These are phyloP conservation scores for Aspergillus chevalieri DNA, from an alignment of 2,329 filamentous ascomycete species.

Conservation along the genomic window DNA sequence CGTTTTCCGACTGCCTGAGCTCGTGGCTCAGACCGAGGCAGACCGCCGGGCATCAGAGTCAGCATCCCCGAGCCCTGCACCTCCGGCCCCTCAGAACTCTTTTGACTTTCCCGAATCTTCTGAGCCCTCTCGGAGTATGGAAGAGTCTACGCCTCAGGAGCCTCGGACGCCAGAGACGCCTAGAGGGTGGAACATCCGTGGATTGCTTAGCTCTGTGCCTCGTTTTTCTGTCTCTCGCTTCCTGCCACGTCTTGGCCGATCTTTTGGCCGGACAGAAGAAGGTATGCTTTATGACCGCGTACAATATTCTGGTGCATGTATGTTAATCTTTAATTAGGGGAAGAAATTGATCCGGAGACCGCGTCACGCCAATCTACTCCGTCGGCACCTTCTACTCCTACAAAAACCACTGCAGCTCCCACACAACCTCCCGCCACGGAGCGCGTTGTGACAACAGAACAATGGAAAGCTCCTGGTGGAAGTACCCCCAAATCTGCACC, in stretches of 20 bases:
- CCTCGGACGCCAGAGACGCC: conserved; percentile 19
- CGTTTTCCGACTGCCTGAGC: conserved; percentile 26
- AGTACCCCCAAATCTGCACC: not conserved
- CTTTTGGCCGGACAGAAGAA: conserved; percentile 9
- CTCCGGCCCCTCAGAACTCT: conserved; percentile 6
- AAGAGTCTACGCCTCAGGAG: conserved; percentile 3
- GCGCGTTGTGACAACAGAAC: too few relatives aligned
- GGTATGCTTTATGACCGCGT: conserved; percentile 7
- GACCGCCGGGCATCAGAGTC: conserved; percentile 15
- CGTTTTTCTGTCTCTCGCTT: conserved; percentile 23
- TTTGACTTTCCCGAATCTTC: conserved; percentile 3
- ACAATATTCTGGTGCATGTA: not conserved
- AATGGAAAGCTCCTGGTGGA: not conserved
- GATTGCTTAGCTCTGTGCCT: conserved; percentile 26
- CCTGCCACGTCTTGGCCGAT: conserved; percentile 15
- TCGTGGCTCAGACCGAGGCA: conserved; percentile 25
- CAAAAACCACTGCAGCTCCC: too few relatives aligned
- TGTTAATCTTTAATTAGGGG: not conserved
- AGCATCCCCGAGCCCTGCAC: conserved; percentile 3
- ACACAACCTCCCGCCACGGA: too few relatives aligned
- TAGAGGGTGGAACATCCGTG: conserved; percentile 24
- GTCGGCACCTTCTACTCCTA: not conserved
- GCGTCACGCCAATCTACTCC: not conserved
- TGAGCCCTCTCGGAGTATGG: not conserved
- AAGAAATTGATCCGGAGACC: not conserved